Evolutionary conservation across 2,329 filamentous ascomycete species (phyloP).

Genomic region (Lomentospora prolificans): DNA sequence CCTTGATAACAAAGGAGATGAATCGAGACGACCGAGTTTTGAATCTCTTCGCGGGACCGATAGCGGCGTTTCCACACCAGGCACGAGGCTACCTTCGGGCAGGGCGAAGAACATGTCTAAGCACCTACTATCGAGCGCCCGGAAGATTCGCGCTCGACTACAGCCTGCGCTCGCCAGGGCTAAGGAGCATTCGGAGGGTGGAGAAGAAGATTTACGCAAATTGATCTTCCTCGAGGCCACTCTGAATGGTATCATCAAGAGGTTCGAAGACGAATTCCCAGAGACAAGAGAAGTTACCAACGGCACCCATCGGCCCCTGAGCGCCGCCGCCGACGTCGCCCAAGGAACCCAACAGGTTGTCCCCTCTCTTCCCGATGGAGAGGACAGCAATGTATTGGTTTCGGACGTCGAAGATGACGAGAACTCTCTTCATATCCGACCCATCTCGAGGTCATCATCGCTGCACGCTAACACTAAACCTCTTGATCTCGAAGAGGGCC

Average conservation of each 20-base stretch:
- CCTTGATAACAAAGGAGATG: conserved; percentile 65
- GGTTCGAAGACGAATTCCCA: conserved; percentile 93
- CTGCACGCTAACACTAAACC: conserved; percentile 39
- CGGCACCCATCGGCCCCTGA: conserved; percentile 5
- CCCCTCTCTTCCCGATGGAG: conserved; percentile 32
- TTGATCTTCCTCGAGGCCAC: conserved; percentile 83
- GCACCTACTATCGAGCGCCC: conserved; percentile 73
- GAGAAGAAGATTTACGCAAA: conserved; percentile 64
- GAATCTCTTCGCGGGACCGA: conserved; percentile 44
- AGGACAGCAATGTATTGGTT: conserved; percentile 21
- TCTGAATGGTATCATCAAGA: conserved; percentile 80
- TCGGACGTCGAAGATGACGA: conserved; percentile 27
- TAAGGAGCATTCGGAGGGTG: conserved; percentile 57
- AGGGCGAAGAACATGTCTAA: conserved; percentile 91
- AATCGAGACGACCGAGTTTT: conserved; percentile 43
- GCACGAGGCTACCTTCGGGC: conserved; percentile 28
- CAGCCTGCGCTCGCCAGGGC: conserved; percentile 75
- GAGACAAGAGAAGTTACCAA: conserved; percentile 56
- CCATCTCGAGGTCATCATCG: conserved; percentile 40
- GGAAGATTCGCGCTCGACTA: conserved; percentile 76
- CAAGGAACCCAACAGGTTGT: background rate
- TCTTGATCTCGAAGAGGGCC: conserved; percentile 47
- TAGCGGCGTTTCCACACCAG: conserved; percentile 35
- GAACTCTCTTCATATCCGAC: conserved; percentile 28
- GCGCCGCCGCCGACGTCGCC: background rate